Conservation (phyloP, 179 eudicot species). For the Silene noctiflora region DNA sequence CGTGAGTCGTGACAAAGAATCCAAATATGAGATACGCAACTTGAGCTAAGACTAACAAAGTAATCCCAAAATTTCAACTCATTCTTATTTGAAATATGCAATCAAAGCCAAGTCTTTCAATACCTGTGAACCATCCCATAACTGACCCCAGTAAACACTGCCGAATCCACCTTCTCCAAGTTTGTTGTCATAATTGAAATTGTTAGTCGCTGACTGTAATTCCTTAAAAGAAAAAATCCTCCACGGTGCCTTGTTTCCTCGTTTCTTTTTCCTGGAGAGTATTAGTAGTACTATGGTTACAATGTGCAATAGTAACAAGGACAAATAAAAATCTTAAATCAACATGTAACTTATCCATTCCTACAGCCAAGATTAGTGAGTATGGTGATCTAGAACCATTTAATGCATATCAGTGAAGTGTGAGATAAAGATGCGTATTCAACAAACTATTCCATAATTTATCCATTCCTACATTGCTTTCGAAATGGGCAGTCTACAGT, state of each 20-base stretch:
- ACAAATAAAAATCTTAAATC: not conserved
- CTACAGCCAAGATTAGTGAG: not conserved
- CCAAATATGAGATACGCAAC: not conserved
- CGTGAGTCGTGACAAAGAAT: not conserved
- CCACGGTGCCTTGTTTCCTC: conserved; percentile 55
- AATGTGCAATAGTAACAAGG: not conserved
- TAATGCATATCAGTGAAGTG: no score
- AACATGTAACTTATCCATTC: no score
- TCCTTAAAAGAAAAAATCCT: conserved; percentile 88
- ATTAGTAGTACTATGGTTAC: not conserved
- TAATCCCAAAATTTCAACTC: not conserved
- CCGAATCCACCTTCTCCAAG: conserved; percentile 96
- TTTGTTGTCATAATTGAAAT: conserved; percentile 86
- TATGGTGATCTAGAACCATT: not conserved
- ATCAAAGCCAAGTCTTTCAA: not conserved
- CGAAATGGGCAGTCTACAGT: no score
- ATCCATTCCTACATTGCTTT: not conserved
- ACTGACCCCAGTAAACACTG: conserved; percentile 97
- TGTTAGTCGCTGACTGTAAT: conserved; percentile 86
- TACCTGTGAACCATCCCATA: conserved; percentile 99
- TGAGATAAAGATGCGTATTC: not conserved
- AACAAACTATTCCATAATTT: not conserved
- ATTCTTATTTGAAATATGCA: not conserved
- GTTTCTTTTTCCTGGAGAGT: conserved; percentile 52
- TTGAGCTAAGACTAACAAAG: not conserved